Evolutionary conservation across 768 basidiomycete species (phyloP), one percentile per base, ranked within the genome.

Genomic region (Agaricus bisporus): DNA sequence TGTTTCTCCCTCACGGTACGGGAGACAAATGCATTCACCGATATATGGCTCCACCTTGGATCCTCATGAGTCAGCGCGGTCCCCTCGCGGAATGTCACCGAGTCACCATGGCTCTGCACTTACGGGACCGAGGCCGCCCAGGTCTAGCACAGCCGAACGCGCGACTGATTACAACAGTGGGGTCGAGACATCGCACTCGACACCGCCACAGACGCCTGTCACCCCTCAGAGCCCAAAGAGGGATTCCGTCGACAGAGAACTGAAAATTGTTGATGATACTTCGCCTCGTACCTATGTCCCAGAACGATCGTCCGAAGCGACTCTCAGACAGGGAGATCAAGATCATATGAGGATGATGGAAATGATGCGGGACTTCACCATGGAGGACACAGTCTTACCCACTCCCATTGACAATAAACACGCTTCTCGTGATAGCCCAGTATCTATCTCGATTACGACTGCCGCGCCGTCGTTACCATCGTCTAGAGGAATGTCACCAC

Each of bases 121-220:
- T 11, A 68, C 62, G 18, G 60, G 66, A 43, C 64, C 70, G n/a
- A 66, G 68, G 20, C 63, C 61, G 5, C 64, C 70, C 17, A 66
- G 68, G 22, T 63, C 61, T 5, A 63, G 59, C 36, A 66, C 66
- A 43, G 68, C 66, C 17, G 64, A 64, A 41, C 67, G 66, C 41
- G 68, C 67, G 12, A 65, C 69, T 20, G 72, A 71, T 20, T 62
- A 61, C 38, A 70, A 69, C 51, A 70, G 68, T 53, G 69, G 69
- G 9, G 65, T 73, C 25, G 80, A 82, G 54, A 71, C 72, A 5
- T 68, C 71, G 14, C 70, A 67, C 35, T 66, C 71, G 5, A 69
- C 76, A 10, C 82, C 85, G 25, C 82, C 85, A 45, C 79, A 78
- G 36, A 87, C 85, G 44, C 86, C 86, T 10, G 71, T 79, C 49